Evolutionary conservation across 169 alveolate species (phyloP).

Genomic region (Theileria annulata): DNA sequence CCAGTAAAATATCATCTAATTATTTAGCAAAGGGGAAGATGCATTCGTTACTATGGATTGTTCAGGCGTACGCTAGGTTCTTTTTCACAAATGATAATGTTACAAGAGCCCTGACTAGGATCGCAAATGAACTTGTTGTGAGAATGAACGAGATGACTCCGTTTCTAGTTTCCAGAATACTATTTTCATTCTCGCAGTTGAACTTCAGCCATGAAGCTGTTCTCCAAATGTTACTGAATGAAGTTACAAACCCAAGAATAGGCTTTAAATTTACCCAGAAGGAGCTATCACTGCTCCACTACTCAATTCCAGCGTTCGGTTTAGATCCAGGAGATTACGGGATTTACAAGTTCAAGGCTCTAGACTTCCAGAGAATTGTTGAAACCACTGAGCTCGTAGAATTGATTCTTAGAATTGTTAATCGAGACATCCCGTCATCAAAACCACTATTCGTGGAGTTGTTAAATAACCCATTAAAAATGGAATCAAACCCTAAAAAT

Average conservation of each 20-base stretch:
- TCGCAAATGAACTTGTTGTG: constrained; percentile 49
- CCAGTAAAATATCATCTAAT: not conserved
- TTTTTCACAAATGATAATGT: constrained; percentile 39
- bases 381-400: constrained; percentile 8
- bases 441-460: constrained; percentile 15
- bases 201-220: constrained; percentile 29
- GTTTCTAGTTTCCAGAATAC: constrained; percentile 2
- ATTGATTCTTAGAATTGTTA: not conserved
- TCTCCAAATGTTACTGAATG: constrained; percentile 40
- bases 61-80: constrained; percentile 48
- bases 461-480: not conserved
- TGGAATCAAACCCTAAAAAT: not conserved
- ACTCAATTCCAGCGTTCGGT: constrained; percentile 26
- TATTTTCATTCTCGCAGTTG: constrained; percentile 33
- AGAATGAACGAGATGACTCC: constrained; percentile 40
- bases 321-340: constrained; percentile 24
- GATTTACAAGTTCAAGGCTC: constrained; percentile 9
- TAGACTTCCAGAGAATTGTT: constrained; percentile 34
- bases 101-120: constrained; percentile 33
- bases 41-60: constrained; percentile 63
- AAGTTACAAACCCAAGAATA: constrained; percentile 47
- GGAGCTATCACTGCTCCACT: constrained; percentile 18
- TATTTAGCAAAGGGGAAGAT: constrained; percentile 38
- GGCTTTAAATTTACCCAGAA: constrained; percentile 38
- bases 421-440: constrained; percentile 2